These are phyloP conservation scores for Corylus heterophylla DNA, from an alignment of 306 rosid genomes.

Conservation along the genomic window DNA sequence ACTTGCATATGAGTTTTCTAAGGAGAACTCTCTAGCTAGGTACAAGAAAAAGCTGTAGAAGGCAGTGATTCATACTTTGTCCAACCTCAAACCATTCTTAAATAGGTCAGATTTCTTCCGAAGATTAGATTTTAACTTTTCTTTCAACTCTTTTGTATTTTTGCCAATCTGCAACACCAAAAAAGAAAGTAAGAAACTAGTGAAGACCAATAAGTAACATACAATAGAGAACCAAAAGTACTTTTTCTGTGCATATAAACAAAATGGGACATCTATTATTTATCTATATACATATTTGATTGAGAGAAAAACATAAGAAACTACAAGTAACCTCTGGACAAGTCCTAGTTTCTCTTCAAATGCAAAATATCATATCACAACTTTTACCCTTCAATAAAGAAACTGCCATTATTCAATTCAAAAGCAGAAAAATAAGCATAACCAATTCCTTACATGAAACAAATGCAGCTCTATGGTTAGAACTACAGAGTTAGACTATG, in stretches of 20 bases:
- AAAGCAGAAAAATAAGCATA: neutral
- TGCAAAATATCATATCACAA: too few relatives aligned
- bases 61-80: constrained; percentile 19
- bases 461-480: neutral
- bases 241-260: neutral
- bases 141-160: constrained; percentile 47
- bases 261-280: neutral
- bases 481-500: neutral
- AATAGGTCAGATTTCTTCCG: constrained; percentile 32
- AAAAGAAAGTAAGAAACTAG: neutral
- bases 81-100: constrained; percentile 10
- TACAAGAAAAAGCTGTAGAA: too few relatives aligned
- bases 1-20: neutral
- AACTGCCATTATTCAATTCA: neutral
- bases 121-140: constrained; percentile 22
- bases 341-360: too few relatives aligned
- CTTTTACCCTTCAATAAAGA: neutral
- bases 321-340: too few relatives aligned
- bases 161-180: constrained; percentile 33
- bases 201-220: neutral
- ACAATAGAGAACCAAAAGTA: neutral
- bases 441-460: neutral
- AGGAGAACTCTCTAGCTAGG: neutral
- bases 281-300: neutral
- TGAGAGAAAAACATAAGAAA: too few relatives aligned